Evolutionary conservation across 495 filamentous ascomycete species (phyloP).

Genomic region (Sordaria brevicollis): DNA sequence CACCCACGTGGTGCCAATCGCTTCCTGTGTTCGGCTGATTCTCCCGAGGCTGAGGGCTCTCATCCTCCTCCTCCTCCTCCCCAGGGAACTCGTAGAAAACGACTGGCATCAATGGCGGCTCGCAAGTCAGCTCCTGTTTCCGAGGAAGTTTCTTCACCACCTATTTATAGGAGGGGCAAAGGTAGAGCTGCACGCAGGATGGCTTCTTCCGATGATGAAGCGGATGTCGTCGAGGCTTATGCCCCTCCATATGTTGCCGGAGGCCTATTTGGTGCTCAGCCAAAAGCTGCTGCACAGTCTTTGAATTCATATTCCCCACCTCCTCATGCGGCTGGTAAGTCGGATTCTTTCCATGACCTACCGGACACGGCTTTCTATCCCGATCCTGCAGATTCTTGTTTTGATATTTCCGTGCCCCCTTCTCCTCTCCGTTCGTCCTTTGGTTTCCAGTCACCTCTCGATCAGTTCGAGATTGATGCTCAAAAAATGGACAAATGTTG

Average conservation of each 20-base stretch:
- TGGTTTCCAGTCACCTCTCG: background rate
- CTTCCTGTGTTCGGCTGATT: too few relatives aligned
- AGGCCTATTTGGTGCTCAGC: background rate
- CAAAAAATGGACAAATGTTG: too few relatives aligned
- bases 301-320: too few relatives aligned
- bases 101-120: too few relatives aligned
- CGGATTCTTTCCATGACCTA: background rate
- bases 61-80: too few relatives aligned
- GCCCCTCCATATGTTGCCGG: background rate
- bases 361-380: background rate
- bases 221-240: background rate
- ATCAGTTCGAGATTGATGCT: background rate
- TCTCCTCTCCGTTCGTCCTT: background rate
- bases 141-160: too few relatives aligned
- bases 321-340: too few relatives aligned
- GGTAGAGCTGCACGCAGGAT: background rate
- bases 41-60: too few relatives aligned
- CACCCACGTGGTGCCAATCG: too few relatives aligned
- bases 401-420: background rate
- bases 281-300: background rate
- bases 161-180: too few relatives aligned
- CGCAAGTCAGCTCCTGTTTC: too few relatives aligned
- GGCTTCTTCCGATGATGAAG: background rate
- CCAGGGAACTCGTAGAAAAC: too few relatives aligned
- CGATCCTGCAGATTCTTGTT: background rate